Conservation (phyloP, 1,284 basidiomycete genomes). For the Pascua sp. region DNA sequence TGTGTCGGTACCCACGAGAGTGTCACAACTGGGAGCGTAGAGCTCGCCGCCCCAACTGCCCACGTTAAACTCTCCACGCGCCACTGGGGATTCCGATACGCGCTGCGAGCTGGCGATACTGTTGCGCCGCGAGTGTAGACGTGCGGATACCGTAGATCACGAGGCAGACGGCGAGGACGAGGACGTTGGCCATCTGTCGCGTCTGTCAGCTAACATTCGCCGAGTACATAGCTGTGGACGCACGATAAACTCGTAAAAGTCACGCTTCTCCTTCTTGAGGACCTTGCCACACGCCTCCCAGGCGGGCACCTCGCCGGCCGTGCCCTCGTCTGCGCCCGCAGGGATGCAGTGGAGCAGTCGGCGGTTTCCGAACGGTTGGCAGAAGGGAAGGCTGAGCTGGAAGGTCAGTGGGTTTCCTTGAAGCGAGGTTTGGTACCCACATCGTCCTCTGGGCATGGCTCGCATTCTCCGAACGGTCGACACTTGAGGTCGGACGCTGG, state of each 20-base stretch:
- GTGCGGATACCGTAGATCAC: constrained; percentile 64
- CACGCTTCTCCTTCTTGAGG: constrained; percentile 66
- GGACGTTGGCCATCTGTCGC: constrained; percentile 58
- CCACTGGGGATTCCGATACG: constrained; percentile 58
- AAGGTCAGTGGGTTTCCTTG: neutral
- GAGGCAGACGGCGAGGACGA: constrained; percentile 65
- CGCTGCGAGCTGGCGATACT: constrained; percentile 75
- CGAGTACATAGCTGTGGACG: constrained; percentile 32
- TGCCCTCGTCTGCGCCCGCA: constrained; percentile 12
- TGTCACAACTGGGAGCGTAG: too few relatives aligned
- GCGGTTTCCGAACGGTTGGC: constrained; percentile 84
- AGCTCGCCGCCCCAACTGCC: neutral
- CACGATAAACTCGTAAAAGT: constrained; percentile 82
- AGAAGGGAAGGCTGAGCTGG: constrained; percentile 78
- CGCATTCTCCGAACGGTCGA: constrained; percentile 71
- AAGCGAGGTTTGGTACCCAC: constrained; percentile 54
- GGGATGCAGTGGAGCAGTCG: constrained; percentile 74
- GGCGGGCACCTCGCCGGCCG: constrained; percentile 61
- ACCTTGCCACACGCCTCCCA: constrained; percentile 89
- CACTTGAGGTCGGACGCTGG: constrained; percentile 54
- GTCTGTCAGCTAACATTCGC: neutral
- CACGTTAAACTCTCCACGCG: neutral
- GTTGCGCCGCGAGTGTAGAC: constrained; percentile 63
- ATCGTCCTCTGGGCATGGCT: constrained; percentile 72
- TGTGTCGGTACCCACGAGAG: too few relatives aligned